phyloP scores from a whole-genome alignment of 2,329 filamentous ascomycete species.

The Exophiala oligosperma region DNA sequence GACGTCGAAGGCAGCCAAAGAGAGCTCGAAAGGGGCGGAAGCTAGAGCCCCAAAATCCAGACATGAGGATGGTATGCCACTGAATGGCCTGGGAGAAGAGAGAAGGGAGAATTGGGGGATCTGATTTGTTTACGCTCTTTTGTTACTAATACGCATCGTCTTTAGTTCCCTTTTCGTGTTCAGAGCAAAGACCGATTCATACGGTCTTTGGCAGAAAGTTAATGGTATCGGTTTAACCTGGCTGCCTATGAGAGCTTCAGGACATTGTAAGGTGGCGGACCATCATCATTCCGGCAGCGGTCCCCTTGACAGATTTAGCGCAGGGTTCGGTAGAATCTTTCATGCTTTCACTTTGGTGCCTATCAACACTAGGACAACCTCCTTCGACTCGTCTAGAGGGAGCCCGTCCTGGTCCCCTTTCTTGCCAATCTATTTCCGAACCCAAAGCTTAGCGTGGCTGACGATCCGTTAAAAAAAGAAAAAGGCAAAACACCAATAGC shows the following conservation, averaged over 20 bases:
- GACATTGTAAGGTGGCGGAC: background rate
- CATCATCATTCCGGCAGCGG: background rate
- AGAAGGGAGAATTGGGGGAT: background rate
- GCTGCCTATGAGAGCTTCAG: background rate
- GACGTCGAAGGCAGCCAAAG: background rate
- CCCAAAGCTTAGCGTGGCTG: background rate
- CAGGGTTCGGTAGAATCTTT: background rate
- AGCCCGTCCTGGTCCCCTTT: background rate
- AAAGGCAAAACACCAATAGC: background rate
- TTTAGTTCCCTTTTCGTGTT: background rate
- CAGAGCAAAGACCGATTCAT: background rate
- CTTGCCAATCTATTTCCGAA: background rate
- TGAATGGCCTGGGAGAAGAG: background rate
- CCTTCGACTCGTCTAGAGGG: background rate
- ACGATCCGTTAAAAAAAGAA: background rate
- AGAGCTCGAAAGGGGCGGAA: slow-evolving; percentile 1
- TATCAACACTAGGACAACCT: background rate
- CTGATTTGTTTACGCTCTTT: background rate
- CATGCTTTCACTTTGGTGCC: background rate
- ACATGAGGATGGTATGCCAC: background rate
- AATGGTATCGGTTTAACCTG: background rate
- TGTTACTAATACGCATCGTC: background rate
- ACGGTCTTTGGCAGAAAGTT: background rate
- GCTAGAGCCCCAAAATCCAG: background rate
- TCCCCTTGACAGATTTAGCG: no score